Base-by-base conservation (phyloP, 352 stramenopile species). In the Phytopythium mirpurense region DNA sequence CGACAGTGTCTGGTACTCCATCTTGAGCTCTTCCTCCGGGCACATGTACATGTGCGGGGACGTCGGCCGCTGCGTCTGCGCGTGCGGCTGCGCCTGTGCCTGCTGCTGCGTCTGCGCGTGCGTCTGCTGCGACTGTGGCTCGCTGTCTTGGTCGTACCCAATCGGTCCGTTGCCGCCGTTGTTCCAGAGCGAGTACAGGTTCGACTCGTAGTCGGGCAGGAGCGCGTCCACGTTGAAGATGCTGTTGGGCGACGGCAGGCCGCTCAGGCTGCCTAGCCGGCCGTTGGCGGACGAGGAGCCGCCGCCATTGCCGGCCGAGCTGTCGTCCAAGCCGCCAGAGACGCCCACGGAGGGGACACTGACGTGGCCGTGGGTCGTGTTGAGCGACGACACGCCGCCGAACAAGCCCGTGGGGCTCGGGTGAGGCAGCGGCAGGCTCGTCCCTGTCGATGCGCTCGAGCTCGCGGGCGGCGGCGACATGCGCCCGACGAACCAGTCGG, bases 181-280 rank as follows among this genome's bases (percentile, higher is more conserved):
- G 50, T 74, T 86, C 80, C 80, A 90, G 24, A 90, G 61, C 51
- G 78, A 85, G 48, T 90, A 86, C 24, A 90, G 68, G 1, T 71
- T 67, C 21, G 78, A 63, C 46, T 90, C 80, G 48, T 88, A 88
- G 34, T 90, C 78, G 3, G 72, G 66, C n/a, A 90, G 63, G 46
- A 87, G 66, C 3, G 78, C 76, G 26, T 80, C 67, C 32, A 83
- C 73, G 32, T 70, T 62, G 57, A 87, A 76, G 54, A 87, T 74
- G 9, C 49, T 62, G 50, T 60, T 80, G 5, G 74, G 68, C 19
- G 70, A 78, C 43, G 62, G 63, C 29, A 82, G 36, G 3, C 56
- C 63, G n/a, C 47, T 42, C 31, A 53, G 16, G 0, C 47, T 32
- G n/a, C 32, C 32, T 23, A 53, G 47, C 9, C 47, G 5, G 14